A percentile compares a stretch with the other conserved stretches of the same genome.
These are phyloP conservation scores for Hirsutella minnesotensis DNA, from an alignment of 2,329 filamentous ascomycete species.

Conservation along the genomic window DNA sequence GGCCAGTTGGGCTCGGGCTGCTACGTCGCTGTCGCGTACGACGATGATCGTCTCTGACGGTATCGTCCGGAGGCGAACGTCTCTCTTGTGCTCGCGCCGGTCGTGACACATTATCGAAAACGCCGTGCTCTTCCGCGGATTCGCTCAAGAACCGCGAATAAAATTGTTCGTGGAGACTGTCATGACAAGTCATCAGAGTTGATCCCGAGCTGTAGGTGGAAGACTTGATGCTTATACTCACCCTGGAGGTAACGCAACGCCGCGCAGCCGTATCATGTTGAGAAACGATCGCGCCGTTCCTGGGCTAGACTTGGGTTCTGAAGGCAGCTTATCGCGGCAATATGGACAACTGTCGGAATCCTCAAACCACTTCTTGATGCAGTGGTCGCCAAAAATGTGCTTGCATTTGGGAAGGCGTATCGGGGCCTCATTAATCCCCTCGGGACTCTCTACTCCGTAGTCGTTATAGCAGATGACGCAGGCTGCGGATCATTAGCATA, in stretches of 20 bases:
- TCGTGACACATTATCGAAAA: constrained; percentile 7
- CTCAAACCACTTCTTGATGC: constrained; percentile 54
- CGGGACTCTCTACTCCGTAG: constrained; percentile 43
- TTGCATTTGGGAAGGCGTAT: constrained; percentile 49
- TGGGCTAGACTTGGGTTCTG: constrained; percentile 24
- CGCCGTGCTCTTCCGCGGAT: constrained; percentile 6
- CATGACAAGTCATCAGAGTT: neutral
- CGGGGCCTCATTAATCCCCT: constrained; percentile 44
- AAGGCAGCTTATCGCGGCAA: constrained; percentile 48
- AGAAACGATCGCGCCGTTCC: constrained; percentile 16
- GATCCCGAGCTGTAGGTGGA: neutral
- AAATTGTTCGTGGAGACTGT: constrained; percentile 10
- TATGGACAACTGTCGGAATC: constrained; percentile 53
- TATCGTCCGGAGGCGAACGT: constrained; percentile 17
- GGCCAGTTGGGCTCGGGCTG: constrained; percentile 1
- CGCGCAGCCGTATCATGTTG: constrained; percentile 17
- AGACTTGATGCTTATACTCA: constrained; percentile 6
- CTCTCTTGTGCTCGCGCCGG: constrained; percentile 9
- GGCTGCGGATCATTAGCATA: constrained; percentile 22
- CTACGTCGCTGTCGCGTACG: constrained; percentile 16
- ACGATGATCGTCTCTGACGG: constrained; percentile 13
- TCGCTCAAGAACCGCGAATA: constrained; percentile 7
- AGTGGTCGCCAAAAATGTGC: constrained; percentile 52
- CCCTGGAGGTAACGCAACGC: constrained; percentile 10
- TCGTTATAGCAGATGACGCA: constrained; percentile 57